A percentile compares a stretch with the other conserved stretches of the same genome.
phyloP scores from a whole-genome alignment of 257 asterid genomes.

The Fraxinus americana region DNA sequence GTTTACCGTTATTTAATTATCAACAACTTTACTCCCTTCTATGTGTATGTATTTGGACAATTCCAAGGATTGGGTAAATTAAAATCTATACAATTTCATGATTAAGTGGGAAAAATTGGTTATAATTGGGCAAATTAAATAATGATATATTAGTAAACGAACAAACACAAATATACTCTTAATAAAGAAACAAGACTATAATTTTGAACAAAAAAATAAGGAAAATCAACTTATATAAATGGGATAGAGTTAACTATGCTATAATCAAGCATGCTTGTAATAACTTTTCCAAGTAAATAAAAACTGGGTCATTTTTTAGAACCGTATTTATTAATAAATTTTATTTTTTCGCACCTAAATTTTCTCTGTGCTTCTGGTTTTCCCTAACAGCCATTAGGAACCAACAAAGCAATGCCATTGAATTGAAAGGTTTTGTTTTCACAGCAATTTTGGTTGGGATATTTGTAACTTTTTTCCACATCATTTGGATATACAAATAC shows the following conservation, averaged over 20 bases:
- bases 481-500: not conserved
- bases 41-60: too few relatives aligned
- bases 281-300: not conserved
- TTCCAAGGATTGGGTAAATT: too few relatives aligned
- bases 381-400: conserved; percentile 25
- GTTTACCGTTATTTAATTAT: too few relatives aligned
- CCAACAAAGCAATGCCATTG: conserved; percentile 40
- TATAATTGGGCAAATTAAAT: too few relatives aligned
- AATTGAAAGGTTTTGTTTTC: conserved; percentile 30
- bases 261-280: not conserved
- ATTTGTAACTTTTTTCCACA: conserved; percentile 22
- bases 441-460: conserved; percentile 30
- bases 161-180: too few relatives aligned
- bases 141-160: too few relatives aligned
- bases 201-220: too few relatives aligned
- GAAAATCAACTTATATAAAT: too few relatives aligned
- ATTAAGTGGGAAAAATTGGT: too few relatives aligned
- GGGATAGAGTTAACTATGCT: not conserved
- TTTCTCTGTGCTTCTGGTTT: not conserved
- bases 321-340: not conserved
- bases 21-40: too few relatives aligned
- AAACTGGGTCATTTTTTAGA: not conserved
- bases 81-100: too few relatives aligned
- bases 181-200: too few relatives aligned
- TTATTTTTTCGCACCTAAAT: not conserved